Percentiles rank a stretch among this genome's conserved stretches.
These are phyloP conservation scores for Pseudogymnoascus sp. DNA, from an alignment of 2,329 filamentous ascomycete genomes.

Conservation along the genomic window DNA sequence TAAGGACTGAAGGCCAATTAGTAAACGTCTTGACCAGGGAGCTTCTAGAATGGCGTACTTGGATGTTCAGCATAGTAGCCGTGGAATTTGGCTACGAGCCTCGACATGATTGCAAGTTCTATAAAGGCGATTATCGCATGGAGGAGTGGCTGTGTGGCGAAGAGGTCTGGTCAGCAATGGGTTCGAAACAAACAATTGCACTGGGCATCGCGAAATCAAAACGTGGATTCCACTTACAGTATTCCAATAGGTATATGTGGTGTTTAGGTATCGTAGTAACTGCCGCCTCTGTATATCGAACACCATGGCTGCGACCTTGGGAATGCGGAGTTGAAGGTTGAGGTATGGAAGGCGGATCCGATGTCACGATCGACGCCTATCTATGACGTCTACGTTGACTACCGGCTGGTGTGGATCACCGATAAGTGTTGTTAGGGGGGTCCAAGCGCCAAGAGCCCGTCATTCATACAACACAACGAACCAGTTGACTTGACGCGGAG, in stretches of 20 bases:
- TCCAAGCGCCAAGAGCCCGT: not conserved
- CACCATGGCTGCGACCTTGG: conserved; percentile 37
- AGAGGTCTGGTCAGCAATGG: not conserved
- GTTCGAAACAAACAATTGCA: conserved; percentile 12
- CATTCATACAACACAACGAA: not conserved
- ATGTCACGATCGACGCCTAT: conserved; percentile 7
- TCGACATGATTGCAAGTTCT: conserved; percentile 78
- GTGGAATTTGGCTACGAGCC: conserved; percentile 83
- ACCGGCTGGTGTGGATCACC: not conserved
- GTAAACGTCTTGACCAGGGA: not conserved
- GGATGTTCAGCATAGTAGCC: conserved; percentile 87
- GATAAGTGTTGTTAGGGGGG: conserved; percentile 2
- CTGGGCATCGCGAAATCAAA: conserved; percentile 4
- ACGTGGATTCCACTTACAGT: conserved; percentile 50
- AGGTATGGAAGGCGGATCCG: not conserved
- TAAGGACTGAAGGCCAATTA: conserved; percentile 57
- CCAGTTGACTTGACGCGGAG: no score
- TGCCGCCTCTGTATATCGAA: conserved; percentile 54
- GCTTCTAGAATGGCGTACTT: conserved; percentile 42
- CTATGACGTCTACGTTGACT: not conserved
- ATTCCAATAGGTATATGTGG: conserved; percentile 65
- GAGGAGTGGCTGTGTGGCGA: conserved; percentile 63
- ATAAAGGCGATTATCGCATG: conserved; percentile 79
- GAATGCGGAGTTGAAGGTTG: conserved; percentile 3
- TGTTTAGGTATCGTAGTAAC: conserved; percentile 59